A percentile compares a stretch with the other conserved stretches of the same genome.
phyloP scores from a whole-genome alignment of 768 basidiomycete species.

The Hygrocybe coccinea region DNA sequence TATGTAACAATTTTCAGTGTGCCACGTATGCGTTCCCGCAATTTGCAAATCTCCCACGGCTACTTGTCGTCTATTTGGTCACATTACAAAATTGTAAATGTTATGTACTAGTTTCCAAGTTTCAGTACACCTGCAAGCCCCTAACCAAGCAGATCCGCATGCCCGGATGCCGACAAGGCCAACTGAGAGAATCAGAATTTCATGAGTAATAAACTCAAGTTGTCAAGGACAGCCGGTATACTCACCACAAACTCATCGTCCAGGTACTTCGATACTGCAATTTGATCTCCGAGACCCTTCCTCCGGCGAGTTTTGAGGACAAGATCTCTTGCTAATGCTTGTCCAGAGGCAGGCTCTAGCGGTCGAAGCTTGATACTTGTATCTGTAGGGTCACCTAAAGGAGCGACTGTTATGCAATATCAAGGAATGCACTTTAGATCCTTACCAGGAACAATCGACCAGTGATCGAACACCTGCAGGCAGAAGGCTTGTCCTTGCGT shows the following conservation, averaged over 20 bases:
- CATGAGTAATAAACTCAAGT: conserved; percentile 10
- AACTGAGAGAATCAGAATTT: conserved; percentile 44
- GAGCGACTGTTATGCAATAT: conserved; percentile 11
- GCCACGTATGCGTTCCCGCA: conserved; percentile 12
- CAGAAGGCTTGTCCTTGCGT: conserved; percentile 99
- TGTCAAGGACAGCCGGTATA: conserved; percentile 13
- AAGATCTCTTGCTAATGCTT: conserved; percentile 88
- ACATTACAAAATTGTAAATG: background rate
- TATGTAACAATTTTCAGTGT: background rate
- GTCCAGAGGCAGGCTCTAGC: conserved; percentile 94
- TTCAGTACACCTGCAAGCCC: background rate
- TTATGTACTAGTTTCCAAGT: too few relatives aligned
- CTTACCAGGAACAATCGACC: conserved; percentile 95
- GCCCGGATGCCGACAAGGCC: conserved; percentile 92
- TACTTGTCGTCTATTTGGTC: conserved; percentile 5
- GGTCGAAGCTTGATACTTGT: conserved; percentile 94
- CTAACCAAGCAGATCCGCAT: conserved; percentile 80
- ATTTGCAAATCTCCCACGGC: conserved; percentile 35
- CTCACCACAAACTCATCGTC: conserved; percentile 94
- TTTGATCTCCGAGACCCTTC: conserved; percentile 95
- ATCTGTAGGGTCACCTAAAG: conserved; percentile 93
- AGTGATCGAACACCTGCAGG: conserved; percentile 95
- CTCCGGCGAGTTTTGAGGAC: conserved; percentile 94
- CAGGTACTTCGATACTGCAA: conserved; percentile 94
- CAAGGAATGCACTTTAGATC: conserved; percentile 11